Base-by-base conservation (phyloP, 305 asterid genomes). In the Fraxinus paxiana region DNA sequence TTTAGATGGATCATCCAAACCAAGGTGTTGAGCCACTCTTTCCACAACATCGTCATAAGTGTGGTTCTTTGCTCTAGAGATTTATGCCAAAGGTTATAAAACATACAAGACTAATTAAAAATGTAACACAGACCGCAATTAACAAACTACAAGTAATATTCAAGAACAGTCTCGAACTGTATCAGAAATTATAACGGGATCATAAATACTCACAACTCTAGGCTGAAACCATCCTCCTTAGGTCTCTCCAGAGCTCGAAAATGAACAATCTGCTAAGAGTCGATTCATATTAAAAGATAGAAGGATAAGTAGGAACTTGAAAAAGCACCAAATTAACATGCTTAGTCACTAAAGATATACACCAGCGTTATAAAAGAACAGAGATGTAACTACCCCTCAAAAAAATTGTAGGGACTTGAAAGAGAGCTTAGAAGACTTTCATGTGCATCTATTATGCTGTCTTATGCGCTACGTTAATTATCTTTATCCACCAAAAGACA, bases 161-260 rank as follows among this genome's bases (percentile, higher is more conserved):
- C 46, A 69, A 26, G 63, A 13, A 71, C 79, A 22, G 65, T 67
- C 35, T 8, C 38, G 1, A 18, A n/a, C 41, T 33, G 24, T 5
- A 38, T 26, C 56, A 75, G 80, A 65, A 79, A 79, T 17, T 48
- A 48, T 6, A 46, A 79, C 5, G 24, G 26, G 54, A 41, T 54
- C 24, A 5, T 34, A 41, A 71, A 80, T 69, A 83, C 90, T 85
- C 84, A 87, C 90, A 87, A 76, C 77, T 87, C 88, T 24, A 87
- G 85, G 83, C 59, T 78, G 78, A 87, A 85, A 79, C 81, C 87
- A 3, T 85, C 90, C 80, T 87, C 90, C 84, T 87, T 87, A 37
- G 90, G 87, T 78, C 83, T 87, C 75, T 87, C 89, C 83, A 87
- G 67, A 56, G 87, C 72, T 79, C 90, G 88, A 79, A 87, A 87